phyloP scores from a whole-genome alignment of 2,329 filamentous ascomycete genomes.

The Sphaerulina vaccinii region DNA sequence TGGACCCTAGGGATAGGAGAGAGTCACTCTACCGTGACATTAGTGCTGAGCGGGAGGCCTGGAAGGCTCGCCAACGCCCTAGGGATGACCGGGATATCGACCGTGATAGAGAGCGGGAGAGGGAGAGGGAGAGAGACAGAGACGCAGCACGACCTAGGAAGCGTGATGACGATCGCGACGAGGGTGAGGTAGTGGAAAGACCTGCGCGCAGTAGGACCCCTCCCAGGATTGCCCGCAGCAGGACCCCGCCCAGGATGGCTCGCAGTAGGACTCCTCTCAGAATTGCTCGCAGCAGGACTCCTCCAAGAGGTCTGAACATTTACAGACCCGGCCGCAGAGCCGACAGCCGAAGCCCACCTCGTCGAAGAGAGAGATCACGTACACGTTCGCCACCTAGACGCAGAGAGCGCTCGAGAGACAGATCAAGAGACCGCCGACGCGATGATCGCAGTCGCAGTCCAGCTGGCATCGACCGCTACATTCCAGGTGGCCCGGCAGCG shows the following conservation, averaged over 20 bases:
- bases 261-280: no score
- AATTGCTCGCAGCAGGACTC: constrained; percentile 23
- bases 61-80: constrained; percentile 32
- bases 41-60: constrained; percentile 36
- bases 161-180: constrained; percentile 27
- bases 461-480: constrained; percentile 42
- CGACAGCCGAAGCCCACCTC: constrained; percentile 31
- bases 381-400: constrained; percentile 25
- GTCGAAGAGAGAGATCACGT: constrained; percentile 22
- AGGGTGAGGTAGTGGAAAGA: constrained; percentile 35
- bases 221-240: no score
- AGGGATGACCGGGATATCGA: constrained; percentile 29
- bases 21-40: constrained; percentile 34
- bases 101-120: constrained; percentile 27
- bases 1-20: constrained; percentile 24
- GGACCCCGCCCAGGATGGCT: no score
- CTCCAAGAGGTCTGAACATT: constrained; percentile 16
- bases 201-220: constrained; percentile 23
- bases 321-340: constrained; percentile 23
- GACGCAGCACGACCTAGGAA: constrained; percentile 33
- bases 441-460: constrained; percentile 33
- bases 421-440: constrained; percentile 18
- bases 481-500: constrained; percentile 36
- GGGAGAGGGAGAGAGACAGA: constrained; percentile 39
- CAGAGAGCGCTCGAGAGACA: constrained; percentile 17